phyloP scores from a whole-genome alignment of 345 rosid species.

The Anacardium occidentale region DNA sequence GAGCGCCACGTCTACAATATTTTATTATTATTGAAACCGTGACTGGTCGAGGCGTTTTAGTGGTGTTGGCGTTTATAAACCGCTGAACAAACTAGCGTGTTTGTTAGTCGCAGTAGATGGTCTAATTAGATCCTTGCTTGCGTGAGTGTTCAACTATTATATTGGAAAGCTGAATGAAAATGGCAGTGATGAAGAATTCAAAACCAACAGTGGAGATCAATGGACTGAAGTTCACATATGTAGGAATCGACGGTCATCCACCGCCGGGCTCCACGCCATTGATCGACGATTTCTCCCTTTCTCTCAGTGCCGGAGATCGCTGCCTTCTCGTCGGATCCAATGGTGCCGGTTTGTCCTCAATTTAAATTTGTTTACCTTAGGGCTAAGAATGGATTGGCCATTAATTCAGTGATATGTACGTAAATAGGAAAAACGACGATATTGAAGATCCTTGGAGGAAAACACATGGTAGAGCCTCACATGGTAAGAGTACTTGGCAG shows the following conservation, averaged over 20 bases:
- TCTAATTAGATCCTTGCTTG: background rate
- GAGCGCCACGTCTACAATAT: constrained; percentile 10
- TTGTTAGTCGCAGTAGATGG: no score
- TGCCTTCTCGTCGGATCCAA: constrained; percentile 98
- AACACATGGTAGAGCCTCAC: constrained; percentile 92
- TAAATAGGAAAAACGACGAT: constrained; percentile 83
- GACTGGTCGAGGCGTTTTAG: background rate
- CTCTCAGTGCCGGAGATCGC: constrained; percentile 64
- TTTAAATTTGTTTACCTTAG: background rate
- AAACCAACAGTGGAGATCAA: constrained; percentile 60
- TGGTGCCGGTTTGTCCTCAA: constrained; percentile 66
- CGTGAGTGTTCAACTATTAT: background rate
- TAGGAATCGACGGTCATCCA: constrained; percentile 93
- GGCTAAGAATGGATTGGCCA: no score
- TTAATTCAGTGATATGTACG: background rate
- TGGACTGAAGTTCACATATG: constrained; percentile 86
- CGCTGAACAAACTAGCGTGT: background rate
- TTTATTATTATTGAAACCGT: background rate
- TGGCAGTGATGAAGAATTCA: constrained; percentile 36
- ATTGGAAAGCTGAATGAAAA: constrained; percentile 20
- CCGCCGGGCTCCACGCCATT: constrained; percentile 81
- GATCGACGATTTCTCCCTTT: constrained; percentile 64
- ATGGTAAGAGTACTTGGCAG: constrained; percentile 88
- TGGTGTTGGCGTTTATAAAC: background rate
- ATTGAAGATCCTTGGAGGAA: constrained; percentile 90